These are phyloP conservation scores for Apiospora aurea DNA, from an alignment of 2,329 filamentous ascomycete genomes.

Conservation along the genomic window DNA sequence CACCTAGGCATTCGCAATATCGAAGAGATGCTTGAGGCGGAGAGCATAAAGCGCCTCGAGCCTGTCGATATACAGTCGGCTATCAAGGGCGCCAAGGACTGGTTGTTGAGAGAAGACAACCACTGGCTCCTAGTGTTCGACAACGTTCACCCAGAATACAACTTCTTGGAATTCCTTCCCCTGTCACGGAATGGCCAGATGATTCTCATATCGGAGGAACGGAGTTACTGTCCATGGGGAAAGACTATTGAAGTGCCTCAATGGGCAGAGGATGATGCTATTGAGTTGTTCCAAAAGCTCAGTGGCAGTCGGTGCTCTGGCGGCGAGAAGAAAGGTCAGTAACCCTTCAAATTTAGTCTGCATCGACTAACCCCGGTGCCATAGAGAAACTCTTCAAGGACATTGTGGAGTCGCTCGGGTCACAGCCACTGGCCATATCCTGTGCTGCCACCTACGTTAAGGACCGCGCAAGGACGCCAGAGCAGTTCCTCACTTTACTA, in stretches of 20 bases:
- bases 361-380: not conserved
- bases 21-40: constrained; percentile 2
- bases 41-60: constrained; percentile 4
- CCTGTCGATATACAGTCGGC: constrained; percentile 11
- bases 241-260: constrained; percentile 1
- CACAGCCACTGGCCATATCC: constrained; percentile 1
- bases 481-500: not conserved
- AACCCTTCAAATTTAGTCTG: not conserved
- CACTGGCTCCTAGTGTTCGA: constrained; percentile 14
- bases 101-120: constrained; percentile 1
- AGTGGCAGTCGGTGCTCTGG: not conserved
- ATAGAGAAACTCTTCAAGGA: not conserved
- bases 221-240: constrained; percentile 9
- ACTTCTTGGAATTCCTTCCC: constrained; percentile 9
- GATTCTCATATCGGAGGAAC: constrained; percentile 1
- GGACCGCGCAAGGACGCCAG: not conserved
- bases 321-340: constrained; percentile 6
- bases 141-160: constrained; percentile 12
- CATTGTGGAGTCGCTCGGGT: not conserved
- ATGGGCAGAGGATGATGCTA: not conserved
- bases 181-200: constrained; percentile 5
- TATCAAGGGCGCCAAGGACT: constrained; percentile 13
- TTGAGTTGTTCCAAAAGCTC: not conserved
- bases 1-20: constrained; percentile 9
- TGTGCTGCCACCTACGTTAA: constrained; percentile 15